Conservation (phyloP, 352 stramenopile species). For the Globisporangium parvum region DNA sequence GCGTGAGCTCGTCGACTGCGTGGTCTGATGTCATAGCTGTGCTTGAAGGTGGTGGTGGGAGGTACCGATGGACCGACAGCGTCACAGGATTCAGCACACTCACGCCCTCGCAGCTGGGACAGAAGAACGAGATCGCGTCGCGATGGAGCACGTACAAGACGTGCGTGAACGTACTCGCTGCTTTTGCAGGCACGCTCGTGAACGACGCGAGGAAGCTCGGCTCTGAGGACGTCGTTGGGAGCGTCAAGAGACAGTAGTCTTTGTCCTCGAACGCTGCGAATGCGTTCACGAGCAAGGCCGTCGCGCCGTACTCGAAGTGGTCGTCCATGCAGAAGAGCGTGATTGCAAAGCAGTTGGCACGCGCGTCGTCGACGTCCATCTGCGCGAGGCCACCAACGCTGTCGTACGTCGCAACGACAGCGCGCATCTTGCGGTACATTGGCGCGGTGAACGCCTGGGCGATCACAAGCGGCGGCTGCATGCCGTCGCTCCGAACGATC, state of each 20-base stretch:
- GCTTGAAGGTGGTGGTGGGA: constrained; percentile 6
- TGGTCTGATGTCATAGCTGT: neutral
- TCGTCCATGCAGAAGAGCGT: constrained; percentile 63
- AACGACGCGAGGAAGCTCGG: constrained; percentile 45
- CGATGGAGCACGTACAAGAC: constrained; percentile 52
- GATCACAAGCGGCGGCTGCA: constrained; percentile 35
- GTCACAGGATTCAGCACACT: constrained; percentile 26
- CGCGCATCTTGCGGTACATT: constrained; percentile 37
- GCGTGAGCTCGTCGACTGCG: constrained; percentile 10
- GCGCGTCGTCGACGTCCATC: constrained; percentile 30
- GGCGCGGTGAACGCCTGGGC: constrained; percentile 42
- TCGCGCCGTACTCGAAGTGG: constrained; percentile 30
- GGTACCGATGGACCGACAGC: constrained; percentile 29
- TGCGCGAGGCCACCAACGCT: constrained; percentile 19
- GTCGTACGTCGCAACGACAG: constrained; percentile 27
- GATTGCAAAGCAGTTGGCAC: constrained; percentile 52
- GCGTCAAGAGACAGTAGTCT: constrained; percentile 52
- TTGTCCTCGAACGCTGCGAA: constrained; percentile 46
- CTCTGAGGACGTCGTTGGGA: constrained; percentile 40
- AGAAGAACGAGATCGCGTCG: constrained; percentile 53
- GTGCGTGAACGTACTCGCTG: constrained; percentile 49
- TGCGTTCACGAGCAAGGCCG: constrained; percentile 38
- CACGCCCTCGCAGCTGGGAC: constrained; percentile 18
- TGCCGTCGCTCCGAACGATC: constrained; percentile 54
- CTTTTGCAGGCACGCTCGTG: constrained; percentile 28